Evolutionary conservation across 805 yeast species (phyloP), one percentile per base, ranked within the genome.

Genomic region (Ogataea nakhonphanomensis): DNA sequence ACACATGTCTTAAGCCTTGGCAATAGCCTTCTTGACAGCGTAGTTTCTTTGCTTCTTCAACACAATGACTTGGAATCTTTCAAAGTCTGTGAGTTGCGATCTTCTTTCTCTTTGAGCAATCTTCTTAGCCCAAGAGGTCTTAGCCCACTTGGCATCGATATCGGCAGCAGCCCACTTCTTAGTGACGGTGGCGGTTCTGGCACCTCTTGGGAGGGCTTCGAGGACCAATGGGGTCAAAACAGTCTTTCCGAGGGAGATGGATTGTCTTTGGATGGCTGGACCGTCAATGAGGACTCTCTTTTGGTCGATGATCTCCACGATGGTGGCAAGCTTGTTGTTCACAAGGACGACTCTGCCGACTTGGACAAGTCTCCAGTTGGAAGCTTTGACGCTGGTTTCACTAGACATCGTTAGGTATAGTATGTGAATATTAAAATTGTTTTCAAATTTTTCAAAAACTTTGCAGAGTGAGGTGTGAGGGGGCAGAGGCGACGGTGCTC

Each of bases 301-400:
- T 81, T 93, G 96, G 81, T 93, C 98, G 69, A 93, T 86, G 78
- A 93, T 87, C 81, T 93, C 99, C 67, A 90, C 98, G 66, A 93
- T 83, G 69, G 95, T 77, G 65, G 98, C 99, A 69, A 93, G 81
- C 75, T 88, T 86, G 65, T 87, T 86, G 83, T 80, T 79, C 69
- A 91, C 70, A 68, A 91, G 84, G 71, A 90, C 96, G 70, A 93
- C 86, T 79, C 99, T 96, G 73, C 99, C 99, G 69, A 90, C 86
- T 81, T 91, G 96, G 72, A 93, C 99, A 69, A 80, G 81, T 86
- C 96, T 88, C 98, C 98, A 93, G 91, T 86, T 86, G 72, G 95
- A 78, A 71, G 95, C 86, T 79, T 87, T 84, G 73, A 93, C 93
- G 70, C 52, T 51, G 45, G 64, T 44, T 55, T 58, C 59, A 41